These are phyloP conservation scores for Coprinopsis strossmayeri DNA, from an alignment of 768 basidiomycete species.

Conservation along the genomic window DNA sequence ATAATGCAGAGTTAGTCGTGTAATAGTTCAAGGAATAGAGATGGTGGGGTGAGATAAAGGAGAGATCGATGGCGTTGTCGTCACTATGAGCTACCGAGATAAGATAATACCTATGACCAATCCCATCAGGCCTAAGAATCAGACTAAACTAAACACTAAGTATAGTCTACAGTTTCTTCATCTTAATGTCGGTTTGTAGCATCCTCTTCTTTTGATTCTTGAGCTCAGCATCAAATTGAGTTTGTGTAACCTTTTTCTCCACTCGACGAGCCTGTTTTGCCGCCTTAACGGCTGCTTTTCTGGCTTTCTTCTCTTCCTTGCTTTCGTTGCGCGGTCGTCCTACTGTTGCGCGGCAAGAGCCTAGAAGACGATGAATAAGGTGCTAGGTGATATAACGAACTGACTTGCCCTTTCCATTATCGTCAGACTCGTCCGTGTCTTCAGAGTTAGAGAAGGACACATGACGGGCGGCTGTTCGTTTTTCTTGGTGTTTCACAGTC, in stretches of 20 bases:
- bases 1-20: conserved; percentile 13
- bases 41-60: conserved; percentile 5
- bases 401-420: conserved; percentile 19
- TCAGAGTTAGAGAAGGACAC: conserved; percentile 11
- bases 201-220: conserved; percentile 52
- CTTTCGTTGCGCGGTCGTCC: conserved; percentile 71
- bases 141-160: too few relatives aligned
- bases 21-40: conserved; percentile 6
- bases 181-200: conserved; percentile 32
- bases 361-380: conserved; percentile 1
- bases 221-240: conserved; percentile 57
- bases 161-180: conserved; percentile 37
- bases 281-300: conserved; percentile 64
- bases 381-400: background rate
- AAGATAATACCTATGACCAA: background rate
- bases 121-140: too few relatives aligned
- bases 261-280: conserved; percentile 57
- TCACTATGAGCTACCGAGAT: background rate
- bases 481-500: conserved; percentile 11
- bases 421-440: conserved; percentile 22
- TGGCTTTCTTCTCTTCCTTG: conserved; percentile 62
- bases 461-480: conserved; percentile 10
- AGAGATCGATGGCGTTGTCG: conserved; percentile 7
- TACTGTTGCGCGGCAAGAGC: conserved; percentile 27
- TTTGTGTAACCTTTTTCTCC: conserved; percentile 63